phyloP scores from a whole-genome alignment of 2,329 filamentous ascomycete genomes.

The Fusarium sp. region DNA sequence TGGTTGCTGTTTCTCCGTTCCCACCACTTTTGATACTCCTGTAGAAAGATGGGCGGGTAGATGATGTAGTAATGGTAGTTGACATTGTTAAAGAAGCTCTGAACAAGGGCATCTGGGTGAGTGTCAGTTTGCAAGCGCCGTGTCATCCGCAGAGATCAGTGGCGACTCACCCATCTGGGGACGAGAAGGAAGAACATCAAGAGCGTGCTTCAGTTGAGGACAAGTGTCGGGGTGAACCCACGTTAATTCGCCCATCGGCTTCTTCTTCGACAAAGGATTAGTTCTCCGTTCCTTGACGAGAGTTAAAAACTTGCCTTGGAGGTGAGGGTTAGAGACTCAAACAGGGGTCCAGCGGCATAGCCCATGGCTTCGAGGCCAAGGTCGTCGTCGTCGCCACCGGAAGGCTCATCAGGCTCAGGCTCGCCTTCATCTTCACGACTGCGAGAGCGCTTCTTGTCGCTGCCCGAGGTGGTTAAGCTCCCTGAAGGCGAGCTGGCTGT shows the following conservation, averaged over 20 bases:
- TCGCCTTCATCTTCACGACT: constrained; percentile 35
- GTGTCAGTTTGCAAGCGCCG: background rate
- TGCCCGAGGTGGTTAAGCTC: constrained; percentile 14
- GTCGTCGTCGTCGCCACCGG: constrained; percentile 42
- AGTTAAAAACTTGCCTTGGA: constrained; percentile 34
- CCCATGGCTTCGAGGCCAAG: constrained; percentile 49
- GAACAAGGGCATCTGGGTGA: constrained; percentile 48
- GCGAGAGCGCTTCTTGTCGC: constrained; percentile 41
- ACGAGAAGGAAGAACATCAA: constrained; percentile 47
- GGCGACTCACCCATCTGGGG: constrained; percentile 48
- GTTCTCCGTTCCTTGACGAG: background rate
- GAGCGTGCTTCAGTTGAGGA: constrained; percentile 47
- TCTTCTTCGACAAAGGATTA: constrained; percentile 18
- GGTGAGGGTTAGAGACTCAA: constrained; percentile 42
- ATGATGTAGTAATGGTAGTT: constrained; percentile 55
- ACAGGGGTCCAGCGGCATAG: constrained; percentile 49
- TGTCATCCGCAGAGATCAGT: too few relatives aligned
- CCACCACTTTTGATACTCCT: constrained; percentile 53
- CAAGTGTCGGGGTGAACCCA: constrained; percentile 39
- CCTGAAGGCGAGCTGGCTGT: constrained; percentile 28
- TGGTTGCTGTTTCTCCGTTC: constrained; percentile 38
- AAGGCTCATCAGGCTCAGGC: constrained; percentile 30
- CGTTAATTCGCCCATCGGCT: constrained; percentile 26
- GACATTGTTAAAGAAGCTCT: constrained; percentile 51
- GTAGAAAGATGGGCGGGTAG: constrained; percentile 49